phyloP scores from a whole-genome alignment of 345 rosid species.

The Dipteronia dyeriana region DNA sequence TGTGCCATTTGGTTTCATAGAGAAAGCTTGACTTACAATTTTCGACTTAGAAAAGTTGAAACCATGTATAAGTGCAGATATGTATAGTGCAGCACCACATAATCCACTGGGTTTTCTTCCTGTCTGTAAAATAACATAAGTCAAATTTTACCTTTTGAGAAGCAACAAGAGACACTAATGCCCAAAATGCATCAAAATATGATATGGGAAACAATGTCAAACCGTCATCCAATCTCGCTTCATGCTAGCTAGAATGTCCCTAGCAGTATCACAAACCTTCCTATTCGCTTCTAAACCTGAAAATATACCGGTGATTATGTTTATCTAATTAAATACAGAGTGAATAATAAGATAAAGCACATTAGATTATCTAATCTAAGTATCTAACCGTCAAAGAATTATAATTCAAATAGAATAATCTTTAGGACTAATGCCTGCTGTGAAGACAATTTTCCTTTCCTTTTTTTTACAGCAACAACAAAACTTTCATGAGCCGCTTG shows the following conservation, averaged over 20 bases:
- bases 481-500: background rate
- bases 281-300: slow-evolving; percentile 65
- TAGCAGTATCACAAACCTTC: slow-evolving; percentile 56
- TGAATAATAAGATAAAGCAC: too few relatives aligned
- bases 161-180: slow-evolving; percentile 1
- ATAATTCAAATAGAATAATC: too few relatives aligned
- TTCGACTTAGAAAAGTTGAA: slow-evolving; percentile 67
- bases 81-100: slow-evolving; percentile 95
- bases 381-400: too few relatives aligned
- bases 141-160: slow-evolving; percentile 5
- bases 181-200: slow-evolving; percentile 19
- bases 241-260: slow-evolving; percentile 86
- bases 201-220: slow-evolving; percentile 16
- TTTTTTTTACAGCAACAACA: background rate
- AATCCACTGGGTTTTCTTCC: slow-evolving; percentile 97
- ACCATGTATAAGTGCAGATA: slow-evolving; percentile 87
- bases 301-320: slow-evolving; percentile 13
- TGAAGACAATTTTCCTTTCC: background rate
- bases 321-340: too few relatives aligned
- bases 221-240: slow-evolving; percentile 99
- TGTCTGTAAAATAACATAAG: slow-evolving; percentile 52
- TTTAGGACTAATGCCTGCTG: background rate
- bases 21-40: slow-evolving; percentile 54
- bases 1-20: background rate
- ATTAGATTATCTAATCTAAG: too few relatives aligned